Evolutionary conservation across 768 basidiomycete genomes (phyloP), one percentile per base, ranked within the genome.

Genomic region (Mycena kentingensis): DNA sequence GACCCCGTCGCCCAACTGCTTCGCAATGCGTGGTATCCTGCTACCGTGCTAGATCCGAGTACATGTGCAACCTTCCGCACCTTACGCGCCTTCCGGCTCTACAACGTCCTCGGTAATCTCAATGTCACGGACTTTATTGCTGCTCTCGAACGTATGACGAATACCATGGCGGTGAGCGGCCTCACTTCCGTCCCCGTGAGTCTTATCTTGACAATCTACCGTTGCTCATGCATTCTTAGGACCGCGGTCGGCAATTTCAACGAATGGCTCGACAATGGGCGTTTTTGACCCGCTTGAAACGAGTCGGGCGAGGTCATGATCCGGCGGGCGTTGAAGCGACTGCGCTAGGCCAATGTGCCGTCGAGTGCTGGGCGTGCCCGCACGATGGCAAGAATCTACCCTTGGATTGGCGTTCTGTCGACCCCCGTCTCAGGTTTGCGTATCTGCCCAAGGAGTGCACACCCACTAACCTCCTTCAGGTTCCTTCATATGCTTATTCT

Each of bases 401-500:
- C 7, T 16, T 24, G 5, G 32, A 52, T 27, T 63, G 61, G 61
- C 31, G 19, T 12, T 49, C 36, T 49, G 36, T 61, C 19, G 31
- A 60, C 4, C 55, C 51, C 2, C 38, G 57, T 0, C 42, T 34
- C 3, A 51, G 65, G 18, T 12, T 31, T 1, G 29, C 42, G 64
- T 67, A 50, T 27, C 61, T 58, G 32, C 34, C 25, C 15, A 15
- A 31, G 32, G 21, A 32, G 13, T 29, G 29, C 41, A 36, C 29
- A 29, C n/a, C 10, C 24, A 22, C 18, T 7, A 31, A 27, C 10
- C 15, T 15, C 25, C n/a, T n/a, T n/a, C 25, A 67, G 64, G 25
- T 68, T 63, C 43, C 37, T 68, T 13, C 62, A 60, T 56, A 60
- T 31, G 51, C 50, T 61, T 31, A 58, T 39, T 36, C 25, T 58